These are phyloP conservation scores for Tagetes erecta DNA, from an alignment of 129 eudicot genomes.

Conservation along the genomic window DNA sequence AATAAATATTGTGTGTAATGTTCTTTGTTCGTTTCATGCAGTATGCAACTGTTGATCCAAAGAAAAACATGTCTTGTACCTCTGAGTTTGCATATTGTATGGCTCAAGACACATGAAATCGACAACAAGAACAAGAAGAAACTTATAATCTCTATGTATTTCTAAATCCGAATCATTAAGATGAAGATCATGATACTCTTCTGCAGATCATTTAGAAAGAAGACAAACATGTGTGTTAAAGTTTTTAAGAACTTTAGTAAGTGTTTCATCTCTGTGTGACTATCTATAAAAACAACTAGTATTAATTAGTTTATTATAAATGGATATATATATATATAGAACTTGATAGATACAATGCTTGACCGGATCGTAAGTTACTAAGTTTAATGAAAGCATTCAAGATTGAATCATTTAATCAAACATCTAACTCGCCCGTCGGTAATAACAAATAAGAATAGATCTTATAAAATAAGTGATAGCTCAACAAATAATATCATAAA, in stretches of 20 bases:
- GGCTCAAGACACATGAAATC: background rate
- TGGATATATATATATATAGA: background rate
- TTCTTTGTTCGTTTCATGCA: no score
- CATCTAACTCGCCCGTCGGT: background rate
- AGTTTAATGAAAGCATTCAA: background rate
- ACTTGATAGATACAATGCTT: background rate
- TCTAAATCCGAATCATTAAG: background rate
- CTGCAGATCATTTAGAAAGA: background rate
- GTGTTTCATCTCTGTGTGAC: background rate
- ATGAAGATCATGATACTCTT: background rate
- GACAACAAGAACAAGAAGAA: background rate
- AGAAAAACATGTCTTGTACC: background rate
- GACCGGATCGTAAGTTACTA: background rate
- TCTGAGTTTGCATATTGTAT: background rate
- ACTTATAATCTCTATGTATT: background rate
- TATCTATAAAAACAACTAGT: background rate
- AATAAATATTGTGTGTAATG: background rate
- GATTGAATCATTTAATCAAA: background rate
- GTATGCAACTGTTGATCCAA: background rate
- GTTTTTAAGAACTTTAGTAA: background rate
- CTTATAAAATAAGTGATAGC: background rate
- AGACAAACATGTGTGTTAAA: slow-evolving; percentile 1
- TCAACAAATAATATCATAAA: slow-evolving; percentile 9
- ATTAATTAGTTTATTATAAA: background rate
- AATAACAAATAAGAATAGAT: background rate